Percentiles rank a stretch among this genome's conserved stretches.
These are phyloP conservation scores for Ophiostoma sp. DNA, from an alignment of 2,329 filamentous ascomycete genomes.

Conservation along the genomic window DNA sequence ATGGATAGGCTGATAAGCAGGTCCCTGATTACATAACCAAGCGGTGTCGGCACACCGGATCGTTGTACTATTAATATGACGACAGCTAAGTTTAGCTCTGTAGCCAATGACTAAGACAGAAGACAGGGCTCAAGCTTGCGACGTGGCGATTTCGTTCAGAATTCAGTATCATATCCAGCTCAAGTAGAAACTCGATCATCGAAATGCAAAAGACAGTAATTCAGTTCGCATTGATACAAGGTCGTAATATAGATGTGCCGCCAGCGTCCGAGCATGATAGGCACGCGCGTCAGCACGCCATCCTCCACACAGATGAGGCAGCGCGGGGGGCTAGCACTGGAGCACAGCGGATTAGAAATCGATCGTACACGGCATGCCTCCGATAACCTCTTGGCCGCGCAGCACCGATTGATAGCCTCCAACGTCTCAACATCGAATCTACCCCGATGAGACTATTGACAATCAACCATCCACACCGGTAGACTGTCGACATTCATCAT, in stretches of 20 bases:
- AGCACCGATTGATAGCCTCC: no score
- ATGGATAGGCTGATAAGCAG: background rate
- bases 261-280: background rate
- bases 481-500: background rate
- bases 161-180: background rate
- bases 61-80: background rate
- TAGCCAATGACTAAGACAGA: no score
- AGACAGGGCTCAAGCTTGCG: no score
- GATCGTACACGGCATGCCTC: background rate
- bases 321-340: conserved; percentile 3
- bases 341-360: conserved; percentile 20
- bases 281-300: conserved; percentile 18
- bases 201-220: background rate
- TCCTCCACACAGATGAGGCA: conserved; percentile 17
- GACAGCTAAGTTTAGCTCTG: background rate
- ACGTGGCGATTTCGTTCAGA: background rate
- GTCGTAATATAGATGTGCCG: conserved; percentile 9
- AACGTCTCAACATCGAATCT: background rate
- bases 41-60: background rate
- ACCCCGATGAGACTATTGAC: background rate
- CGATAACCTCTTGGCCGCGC: background rate
- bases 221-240: background rate
- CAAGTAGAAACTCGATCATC: background rate
- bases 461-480: no score
- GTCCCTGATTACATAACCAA: background rate